Conservation (phyloP, 108 stramenopile species). For the Cyclotella atomus region DNA sequence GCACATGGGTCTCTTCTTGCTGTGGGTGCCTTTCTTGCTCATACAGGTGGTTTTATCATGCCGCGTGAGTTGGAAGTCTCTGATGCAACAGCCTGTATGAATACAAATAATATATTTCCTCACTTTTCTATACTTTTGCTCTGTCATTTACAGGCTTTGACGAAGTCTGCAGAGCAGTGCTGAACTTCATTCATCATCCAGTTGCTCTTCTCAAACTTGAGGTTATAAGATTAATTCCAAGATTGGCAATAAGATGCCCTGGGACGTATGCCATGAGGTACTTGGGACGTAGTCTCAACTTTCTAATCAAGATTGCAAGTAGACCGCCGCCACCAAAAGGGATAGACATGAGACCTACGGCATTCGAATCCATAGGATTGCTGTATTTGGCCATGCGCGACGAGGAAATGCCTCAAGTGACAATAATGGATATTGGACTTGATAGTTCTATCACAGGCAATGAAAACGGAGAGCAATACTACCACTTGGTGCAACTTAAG, state of each 20-base stretch:
- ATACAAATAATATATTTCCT: neutral
- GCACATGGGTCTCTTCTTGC: constrained; percentile 91
- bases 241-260: constrained; percentile 83
- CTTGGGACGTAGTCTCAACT: constrained; percentile 70
- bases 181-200: constrained; percentile 73
- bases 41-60: constrained; percentile 91
- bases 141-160: constrained; percentile 2
- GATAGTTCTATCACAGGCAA: constrained; percentile 43
- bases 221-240: constrained; percentile 88
- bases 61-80: constrained; percentile 71
- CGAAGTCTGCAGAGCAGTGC: constrained; percentile 79
- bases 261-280: constrained; percentile 88
- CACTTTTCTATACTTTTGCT: neutral
- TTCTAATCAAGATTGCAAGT: constrained; percentile 73
- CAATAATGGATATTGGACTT: constrained; percentile 5
- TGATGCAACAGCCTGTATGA: constrained; percentile 40
- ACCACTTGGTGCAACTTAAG: constrained; percentile 54
- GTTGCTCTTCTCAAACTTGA: constrained; percentile 81
- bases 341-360: constrained; percentile 79
- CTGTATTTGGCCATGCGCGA: constrained; percentile 86
- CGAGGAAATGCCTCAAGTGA: constrained; percentile 48
- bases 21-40: constrained; percentile 82
- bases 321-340: constrained; percentile 50
- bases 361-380: constrained; percentile 87
- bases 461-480: constrained; percentile 25